These are phyloP conservation scores for Fusarium pseudocircinatum DNA, from an alignment of 2,329 filamentous ascomycete genomes.

Conservation along the genomic window DNA sequence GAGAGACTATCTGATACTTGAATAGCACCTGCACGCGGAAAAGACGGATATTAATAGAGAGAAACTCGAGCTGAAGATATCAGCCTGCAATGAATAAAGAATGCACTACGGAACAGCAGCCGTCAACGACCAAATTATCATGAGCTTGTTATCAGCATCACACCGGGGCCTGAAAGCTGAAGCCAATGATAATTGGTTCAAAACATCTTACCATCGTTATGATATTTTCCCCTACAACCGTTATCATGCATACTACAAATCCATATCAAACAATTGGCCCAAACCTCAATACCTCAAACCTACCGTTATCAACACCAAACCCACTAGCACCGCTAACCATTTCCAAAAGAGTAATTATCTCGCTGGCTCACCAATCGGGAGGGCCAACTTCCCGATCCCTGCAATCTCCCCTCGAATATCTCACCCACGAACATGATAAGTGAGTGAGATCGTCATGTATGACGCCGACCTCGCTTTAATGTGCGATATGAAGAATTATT, in stretches of 20 bases:
- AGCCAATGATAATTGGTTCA: background rate
- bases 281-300: background rate
- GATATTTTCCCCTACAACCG: rapidly evolving
- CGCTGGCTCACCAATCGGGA: slow-evolving; percentile 11
- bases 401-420: background rate
- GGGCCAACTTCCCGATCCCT: slow-evolving; percentile 18
- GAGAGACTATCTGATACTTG: rapidly evolving
- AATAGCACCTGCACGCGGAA: rapidly evolving
- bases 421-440: background rate
- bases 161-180: rapidly evolving
- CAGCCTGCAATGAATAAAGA: background rate
- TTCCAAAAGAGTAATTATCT: slow-evolving; percentile 18
- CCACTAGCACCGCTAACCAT: background rate
- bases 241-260: background rate
- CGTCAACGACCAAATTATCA: background rate
- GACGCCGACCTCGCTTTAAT: slow-evolving; percentile 19
- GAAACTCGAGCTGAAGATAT: background rate
- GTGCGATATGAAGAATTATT: slow-evolving; percentile 19
- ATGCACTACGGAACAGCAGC: background rate
- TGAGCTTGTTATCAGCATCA: background rate
- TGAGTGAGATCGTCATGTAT: background rate
- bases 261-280: background rate
- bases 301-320: background rate
- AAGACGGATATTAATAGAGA: rapidly evolving
- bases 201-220: rapidly evolving